Percentiles rank a stretch among this genome's conserved stretches.
phyloP scores from a whole-genome alignment of 768 basidiomycete species.

The Boletus rex-veris region DNA sequence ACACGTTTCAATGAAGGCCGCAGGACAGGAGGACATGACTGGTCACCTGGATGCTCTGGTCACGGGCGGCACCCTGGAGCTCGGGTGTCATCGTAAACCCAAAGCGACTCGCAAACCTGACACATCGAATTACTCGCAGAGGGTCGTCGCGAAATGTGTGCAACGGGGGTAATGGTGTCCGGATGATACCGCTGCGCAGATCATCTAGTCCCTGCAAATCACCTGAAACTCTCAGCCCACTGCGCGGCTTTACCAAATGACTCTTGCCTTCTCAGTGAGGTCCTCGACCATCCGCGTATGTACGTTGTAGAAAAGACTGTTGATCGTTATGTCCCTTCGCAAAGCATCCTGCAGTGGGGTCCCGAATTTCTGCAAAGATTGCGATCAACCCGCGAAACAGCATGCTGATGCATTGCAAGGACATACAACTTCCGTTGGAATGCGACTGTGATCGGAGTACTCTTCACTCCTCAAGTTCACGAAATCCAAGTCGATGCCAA shows the following conservation, averaged over 20 bases:
- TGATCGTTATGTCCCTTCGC: slow-evolving; percentile 92
- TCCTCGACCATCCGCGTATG: slow-evolving; percentile 86
- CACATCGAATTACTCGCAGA: slow-evolving; percentile 82
- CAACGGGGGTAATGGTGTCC: slow-evolving; percentile 83
- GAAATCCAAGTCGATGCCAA: slow-evolving; percentile 84
- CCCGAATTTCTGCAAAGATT: slow-evolving; percentile 66
- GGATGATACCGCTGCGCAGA: slow-evolving; percentile 68
- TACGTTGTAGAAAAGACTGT: slow-evolving; percentile 94
- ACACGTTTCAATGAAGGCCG: neutral
- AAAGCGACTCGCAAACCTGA: slow-evolving; percentile 90
- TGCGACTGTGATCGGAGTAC: slow-evolving; percentile 83
- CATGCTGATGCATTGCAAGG: neutral
- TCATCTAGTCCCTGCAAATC: slow-evolving; percentile 76
- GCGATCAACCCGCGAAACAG: neutral
- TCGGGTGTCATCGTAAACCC: slow-evolving; percentile 75
- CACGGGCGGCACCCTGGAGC: slow-evolving; percentile 57
- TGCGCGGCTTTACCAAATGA: neutral
- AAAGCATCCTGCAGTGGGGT: slow-evolving; percentile 90
- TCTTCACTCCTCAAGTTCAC: slow-evolving; percentile 93
- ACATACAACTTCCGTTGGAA: slow-evolving; percentile 83
- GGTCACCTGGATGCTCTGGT: slow-evolving; percentile 60
- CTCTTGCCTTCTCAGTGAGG: slow-evolving; percentile 67
- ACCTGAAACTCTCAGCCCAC: slow-evolving; percentile 8
- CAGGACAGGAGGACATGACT: neutral
- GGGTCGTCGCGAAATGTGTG: slow-evolving; percentile 96